Evolutionary conservation across 257 asterid species (phyloP).

Genomic region (Nemophila menziesii): DNA sequence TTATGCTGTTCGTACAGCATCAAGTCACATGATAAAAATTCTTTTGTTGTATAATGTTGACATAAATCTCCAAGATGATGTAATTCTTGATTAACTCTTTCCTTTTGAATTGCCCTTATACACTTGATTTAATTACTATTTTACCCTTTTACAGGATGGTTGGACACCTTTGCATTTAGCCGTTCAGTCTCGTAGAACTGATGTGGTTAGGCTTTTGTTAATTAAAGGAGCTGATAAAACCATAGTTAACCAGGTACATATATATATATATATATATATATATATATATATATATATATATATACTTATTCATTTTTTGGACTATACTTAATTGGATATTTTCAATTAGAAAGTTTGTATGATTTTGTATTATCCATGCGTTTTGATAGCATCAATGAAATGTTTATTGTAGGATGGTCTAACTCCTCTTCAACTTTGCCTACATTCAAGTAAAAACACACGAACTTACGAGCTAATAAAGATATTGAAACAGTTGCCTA

Average conservation of each 20-base stretch:
- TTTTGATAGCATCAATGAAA: neutral
- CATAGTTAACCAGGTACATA: constrained; percentile 50
- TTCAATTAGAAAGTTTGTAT: neutral
- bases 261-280: too few species aligned
- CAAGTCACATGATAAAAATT: constrained; percentile 81
- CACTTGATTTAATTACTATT: constrained; percentile 8
- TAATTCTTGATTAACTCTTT: constrained; percentile 13
- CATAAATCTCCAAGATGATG: constrained; percentile 65
- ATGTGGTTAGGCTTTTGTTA: constrained; percentile 64
- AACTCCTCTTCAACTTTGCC: constrained; percentile 59
- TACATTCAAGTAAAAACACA: constrained; percentile 47
- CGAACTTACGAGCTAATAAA: constrained; percentile 67
- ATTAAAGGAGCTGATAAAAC: constrained; percentile 81
- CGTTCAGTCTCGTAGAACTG: constrained; percentile 83
- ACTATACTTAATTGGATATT: neutral
- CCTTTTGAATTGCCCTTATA: neutral
- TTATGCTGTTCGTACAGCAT: constrained; percentile 73
- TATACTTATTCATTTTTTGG: too few species aligned
- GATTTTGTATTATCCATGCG: neutral
- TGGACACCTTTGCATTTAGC: constrained; percentile 92
- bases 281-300: too few species aligned
- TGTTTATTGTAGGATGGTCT: constrained; percentile 48
- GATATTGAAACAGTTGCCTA: constrained; percentile 38
- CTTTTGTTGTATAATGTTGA: constrained; percentile 74
- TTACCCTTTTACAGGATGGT: constrained; percentile 45